Base-by-base conservation (phyloP, 805 yeast species). In the Lachancea cidri region DNA sequence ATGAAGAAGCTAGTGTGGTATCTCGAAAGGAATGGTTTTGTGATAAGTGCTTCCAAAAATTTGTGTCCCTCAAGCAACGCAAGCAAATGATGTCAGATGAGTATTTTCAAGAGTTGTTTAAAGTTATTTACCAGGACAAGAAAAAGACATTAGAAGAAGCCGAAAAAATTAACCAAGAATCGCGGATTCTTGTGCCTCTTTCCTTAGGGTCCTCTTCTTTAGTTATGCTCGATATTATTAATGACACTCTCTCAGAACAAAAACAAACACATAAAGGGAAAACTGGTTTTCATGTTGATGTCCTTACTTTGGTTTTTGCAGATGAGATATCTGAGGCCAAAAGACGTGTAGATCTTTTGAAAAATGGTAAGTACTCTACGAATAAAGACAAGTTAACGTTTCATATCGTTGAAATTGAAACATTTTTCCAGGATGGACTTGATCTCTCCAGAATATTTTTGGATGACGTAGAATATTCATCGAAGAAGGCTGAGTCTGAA, bases 41-140 rank as follows among this genome's bases (percentile, higher is more conserved):
- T 41, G 38, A 47, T 20, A 51, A 36, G 2, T 89, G 98, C 60
- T 91, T 86, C 52, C 56, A 74, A 16, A 72, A 79, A 44, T 89
- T 86, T 57, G 70, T 89, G 29, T 72, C 82, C 43, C 81, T 86
- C 17, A 89, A 89, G 59, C 88, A 86, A 61, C 71, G 95, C 46
- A 84, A 83, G 54, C 83, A 74, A 54, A 79, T 91, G 87, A 70
- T 67, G 57, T 48, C 55, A 5, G 76, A 73, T 48, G 88, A 84
- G 11, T 76, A 71, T 41, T 88, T 74, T 64, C 84, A 86, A 55
- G 89, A 84, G 17, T 74, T 80, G 52, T 87, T 73, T 43, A 64
- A 62, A 67, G 64, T 63, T 0, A 39, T 55, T 24, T 60, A 61
- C 35, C 54, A 48, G 33, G 60, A 57, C 25, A 54, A 54, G 27